Percentiles rank a stretch among this genome's conserved stretches.
These are phyloP conservation scores for Euphorbia celastroides DNA, from an alignment of 441 rosid genomes.

Conservation along the genomic window DNA sequence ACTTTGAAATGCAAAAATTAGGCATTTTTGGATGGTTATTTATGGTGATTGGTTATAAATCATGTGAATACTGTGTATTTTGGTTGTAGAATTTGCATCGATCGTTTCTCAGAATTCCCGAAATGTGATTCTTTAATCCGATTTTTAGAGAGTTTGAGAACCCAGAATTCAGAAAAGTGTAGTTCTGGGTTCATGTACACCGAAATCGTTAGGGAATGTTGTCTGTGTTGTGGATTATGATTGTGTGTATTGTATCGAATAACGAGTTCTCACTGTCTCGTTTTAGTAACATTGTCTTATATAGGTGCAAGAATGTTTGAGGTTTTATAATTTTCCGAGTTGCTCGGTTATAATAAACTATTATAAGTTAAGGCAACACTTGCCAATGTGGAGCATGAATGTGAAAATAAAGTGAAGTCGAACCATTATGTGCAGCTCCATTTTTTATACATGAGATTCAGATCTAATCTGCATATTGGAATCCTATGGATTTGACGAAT, in stretches of 20 bases:
- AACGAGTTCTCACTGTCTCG: background rate
- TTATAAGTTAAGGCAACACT: too few species aligned
- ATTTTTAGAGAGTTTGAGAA: slow-evolving; percentile 4
- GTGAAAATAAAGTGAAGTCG: too few species aligned
- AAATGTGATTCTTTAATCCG: slow-evolving; percentile 22
- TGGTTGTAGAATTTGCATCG: slow-evolving; percentile 10
- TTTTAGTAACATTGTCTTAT: background rate
- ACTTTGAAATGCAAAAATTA: slow-evolving; percentile 4
- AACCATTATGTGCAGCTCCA: too few species aligned
- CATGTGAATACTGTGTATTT: slow-evolving; percentile 11
- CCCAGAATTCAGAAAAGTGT: slow-evolving; percentile 6
- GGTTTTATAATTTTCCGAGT: too few species aligned
- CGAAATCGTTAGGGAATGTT: slow-evolving; percentile 3
- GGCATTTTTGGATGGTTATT: slow-evolving; percentile 1
- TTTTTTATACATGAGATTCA: too few species aligned
- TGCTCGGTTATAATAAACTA: too few species aligned
- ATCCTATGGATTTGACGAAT: too few species aligned
- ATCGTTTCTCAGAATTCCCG: slow-evolving; percentile 16
- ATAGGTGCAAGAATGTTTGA: too few species aligned
- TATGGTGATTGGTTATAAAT: slow-evolving; percentile 11
- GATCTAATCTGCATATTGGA: too few species aligned
- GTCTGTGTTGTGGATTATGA: background rate
- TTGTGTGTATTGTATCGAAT: slow-evolving; percentile 5
- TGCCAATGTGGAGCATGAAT: too few species aligned
- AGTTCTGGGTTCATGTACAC: slow-evolving; percentile 11